Percentiles rank a stretch among this genome's conserved stretches.
phyloP scores from a whole-genome alignment of 768 basidiomycete genomes.

The Cyclocybe cylindracea region DNA sequence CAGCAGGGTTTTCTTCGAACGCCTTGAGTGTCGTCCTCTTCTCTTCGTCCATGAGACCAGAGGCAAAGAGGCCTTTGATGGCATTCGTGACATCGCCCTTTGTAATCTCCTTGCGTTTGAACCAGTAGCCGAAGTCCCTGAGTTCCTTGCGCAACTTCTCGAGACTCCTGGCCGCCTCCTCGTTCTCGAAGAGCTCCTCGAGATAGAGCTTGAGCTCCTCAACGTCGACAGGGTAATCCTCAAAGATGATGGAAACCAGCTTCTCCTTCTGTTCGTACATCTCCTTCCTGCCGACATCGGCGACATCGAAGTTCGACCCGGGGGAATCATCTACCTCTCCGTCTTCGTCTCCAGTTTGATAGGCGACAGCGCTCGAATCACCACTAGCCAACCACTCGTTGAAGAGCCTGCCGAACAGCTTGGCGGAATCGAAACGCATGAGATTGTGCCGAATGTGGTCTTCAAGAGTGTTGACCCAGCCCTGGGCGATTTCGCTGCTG shows the following conservation, averaged over 20 bases:
- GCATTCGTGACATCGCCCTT: slow-evolving; percentile 24
- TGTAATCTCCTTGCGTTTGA: slow-evolving; percentile 27
- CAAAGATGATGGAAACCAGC: slow-evolving; percentile 41
- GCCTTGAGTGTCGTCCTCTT: slow-evolving; percentile 41
- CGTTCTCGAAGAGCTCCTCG: slow-evolving; percentile 34
- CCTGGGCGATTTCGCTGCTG: slow-evolving; percentile 30
- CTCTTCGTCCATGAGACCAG: slow-evolving; percentile 39
- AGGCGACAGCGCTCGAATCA: slow-evolving; percentile 34
- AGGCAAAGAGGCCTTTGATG: slow-evolving; percentile 35
- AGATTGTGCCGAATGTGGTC: slow-evolving; percentile 37
- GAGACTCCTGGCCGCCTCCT: slow-evolving; percentile 30
- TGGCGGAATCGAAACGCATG: slow-evolving; percentile 40
- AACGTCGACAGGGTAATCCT: slow-evolving; percentile 33
- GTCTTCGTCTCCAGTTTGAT: slow-evolving; percentile 15
- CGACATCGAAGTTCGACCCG: slow-evolving; percentile 15
- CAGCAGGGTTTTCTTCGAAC: slow-evolving; percentile 38
- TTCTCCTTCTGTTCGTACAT: slow-evolving; percentile 42
- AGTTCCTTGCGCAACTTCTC: slow-evolving; percentile 30
- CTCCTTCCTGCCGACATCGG: slow-evolving; percentile 40
- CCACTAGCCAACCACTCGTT: slow-evolving; percentile 47
- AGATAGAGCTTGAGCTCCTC: slow-evolving; percentile 34
- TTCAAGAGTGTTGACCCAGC: slow-evolving; percentile 40
- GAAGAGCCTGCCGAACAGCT: slow-evolving; percentile 41
- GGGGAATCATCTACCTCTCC: slow-evolving; percentile 3
- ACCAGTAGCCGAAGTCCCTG: slow-evolving; percentile 22